phyloP scores from a whole-genome alignment of 495 filamentous ascomycete species.

The Podospora comata region DNA sequence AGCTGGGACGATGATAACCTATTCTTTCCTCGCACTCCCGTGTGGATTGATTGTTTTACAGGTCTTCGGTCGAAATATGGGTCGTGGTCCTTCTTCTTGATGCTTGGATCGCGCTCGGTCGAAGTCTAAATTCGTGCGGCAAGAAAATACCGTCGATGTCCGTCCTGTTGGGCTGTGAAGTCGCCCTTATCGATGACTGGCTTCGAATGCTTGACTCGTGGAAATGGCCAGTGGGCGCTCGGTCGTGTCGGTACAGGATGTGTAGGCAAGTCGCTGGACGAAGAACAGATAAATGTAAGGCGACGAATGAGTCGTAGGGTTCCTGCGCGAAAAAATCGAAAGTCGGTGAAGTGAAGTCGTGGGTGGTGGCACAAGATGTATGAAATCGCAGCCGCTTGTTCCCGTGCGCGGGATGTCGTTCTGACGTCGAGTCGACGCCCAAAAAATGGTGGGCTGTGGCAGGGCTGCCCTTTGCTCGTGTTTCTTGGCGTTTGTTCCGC shows the following conservation, averaged over 20 bases:
- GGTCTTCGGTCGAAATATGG: neutral
- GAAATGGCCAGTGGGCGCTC: neutral
- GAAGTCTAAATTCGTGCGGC: neutral
- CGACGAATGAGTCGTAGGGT: neutral
- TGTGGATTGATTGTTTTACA: neutral
- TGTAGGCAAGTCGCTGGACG: neutral
- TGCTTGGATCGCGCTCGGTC: neutral
- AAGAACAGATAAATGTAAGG: neutral
- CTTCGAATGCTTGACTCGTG: neutral
- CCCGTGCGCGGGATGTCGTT: neutral
- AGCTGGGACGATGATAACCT: neutral
- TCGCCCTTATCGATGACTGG: neutral
- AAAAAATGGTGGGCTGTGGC: neutral
- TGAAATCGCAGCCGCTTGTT: neutral
- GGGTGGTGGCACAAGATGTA: neutral
- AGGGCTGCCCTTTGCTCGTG: slow-evolving; percentile 1
- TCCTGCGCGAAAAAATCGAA: neutral
- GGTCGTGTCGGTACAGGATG: neutral
- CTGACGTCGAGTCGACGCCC: neutral
- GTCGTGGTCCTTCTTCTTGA: neutral
- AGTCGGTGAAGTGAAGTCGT: neutral
- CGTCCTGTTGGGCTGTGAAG: neutral
- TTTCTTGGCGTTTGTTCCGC: neutral
- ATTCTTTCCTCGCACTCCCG: neutral
- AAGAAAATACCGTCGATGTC: neutral